Evolutionary conservation across 805 yeast genomes (phyloP).

Genomic region (Yarrowia deformans): DNA sequence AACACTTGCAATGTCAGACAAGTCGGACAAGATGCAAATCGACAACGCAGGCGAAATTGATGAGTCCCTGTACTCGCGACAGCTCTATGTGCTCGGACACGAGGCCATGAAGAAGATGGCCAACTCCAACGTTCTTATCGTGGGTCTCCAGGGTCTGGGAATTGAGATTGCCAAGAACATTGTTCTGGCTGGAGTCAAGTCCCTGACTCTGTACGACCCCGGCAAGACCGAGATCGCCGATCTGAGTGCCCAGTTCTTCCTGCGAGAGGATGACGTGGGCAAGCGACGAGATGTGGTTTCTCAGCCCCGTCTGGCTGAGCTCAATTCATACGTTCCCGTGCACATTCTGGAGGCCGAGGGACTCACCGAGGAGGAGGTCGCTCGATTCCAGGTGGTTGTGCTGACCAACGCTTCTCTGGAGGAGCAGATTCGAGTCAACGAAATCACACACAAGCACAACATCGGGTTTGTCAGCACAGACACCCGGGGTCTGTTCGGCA

Average conservation of each 20-base stretch:
- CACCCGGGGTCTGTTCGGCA: slow-evolving; percentile 87
- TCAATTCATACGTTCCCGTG: slow-evolving; percentile 90
- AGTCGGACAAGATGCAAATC: slow-evolving; percentile 46
- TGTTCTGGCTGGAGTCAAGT: slow-evolving; percentile 96
- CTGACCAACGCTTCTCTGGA: slow-evolving; percentile 78
- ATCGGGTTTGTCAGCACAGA: slow-evolving; percentile 85
- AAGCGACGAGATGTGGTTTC: slow-evolving; percentile 75
- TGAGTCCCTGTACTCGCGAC: slow-evolving; percentile 95
- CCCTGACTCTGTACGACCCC: slow-evolving; percentile 85
- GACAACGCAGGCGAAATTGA: slow-evolving; percentile 64
- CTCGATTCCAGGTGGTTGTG: slow-evolving; percentile 77
- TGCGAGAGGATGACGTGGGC: slow-evolving; percentile 76
- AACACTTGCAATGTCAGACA: slow-evolving; percentile 14
- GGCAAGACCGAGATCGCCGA: slow-evolving; percentile 69
- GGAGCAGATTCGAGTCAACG: slow-evolving; percentile 76
- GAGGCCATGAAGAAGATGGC: slow-evolving; percentile 99
- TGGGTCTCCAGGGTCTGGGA: slow-evolving; percentile 93
- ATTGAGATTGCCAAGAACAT: slow-evolving; percentile 96
- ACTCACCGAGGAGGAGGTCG: slow-evolving; percentile 61
- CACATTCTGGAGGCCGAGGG: slow-evolving; percentile 60
- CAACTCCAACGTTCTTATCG: slow-evolving; percentile 84
- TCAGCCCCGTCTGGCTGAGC: slow-evolving; percentile 72
- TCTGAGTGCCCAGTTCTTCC: slow-evolving; percentile 88
- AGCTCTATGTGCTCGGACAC: slow-evolving; percentile 90
- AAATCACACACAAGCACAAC: slow-evolving; percentile 71